Evolutionary conservation across 2,329 filamentous ascomycete genomes (phyloP), one percentile per base, ranked within the genome.

Genomic region (Neofusicoccum umdonicola): DNA sequence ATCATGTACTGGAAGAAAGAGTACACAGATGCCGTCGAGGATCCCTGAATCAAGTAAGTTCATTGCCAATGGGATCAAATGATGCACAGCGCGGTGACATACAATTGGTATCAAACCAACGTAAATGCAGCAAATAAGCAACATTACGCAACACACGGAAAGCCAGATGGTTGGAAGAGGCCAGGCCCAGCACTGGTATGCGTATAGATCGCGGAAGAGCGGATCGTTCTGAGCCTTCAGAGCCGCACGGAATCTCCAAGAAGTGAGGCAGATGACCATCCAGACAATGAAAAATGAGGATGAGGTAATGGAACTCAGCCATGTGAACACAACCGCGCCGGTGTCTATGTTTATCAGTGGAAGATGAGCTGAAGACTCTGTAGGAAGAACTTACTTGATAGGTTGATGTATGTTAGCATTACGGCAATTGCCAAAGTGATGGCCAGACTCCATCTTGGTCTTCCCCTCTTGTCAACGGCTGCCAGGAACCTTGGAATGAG

Each of bases 381-480:
- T 0, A 8, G 17, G 11, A 2, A 2, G 0, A 6, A 31, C 54
- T 35, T 45, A 58, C 54, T 37, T 9, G 31, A 39, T 5, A 58
- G 19, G 13, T 58, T 58, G 37, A 76, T 74, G 54, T 76, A 77
- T 4, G 70, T 73, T 22, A 77, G 52, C 11, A 70, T 34, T n/a
- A 72, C 62, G 0, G 87, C 87, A 52, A 88, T 81, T 13, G 74
- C 73, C 19, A 86, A 76, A 68, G 84, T 81, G 60, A 87, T 70
- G 48, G 77, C 65, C 48, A 88, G 81, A 60, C 84, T 84, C 68
- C 81, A 82, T n/a, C 87, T 74, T 5, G 75, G 75, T 13, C 74
- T 71, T 8, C 75, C 75, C 41, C 67, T 66, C 1, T 57, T 57
- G 60, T 77, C 73, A 0, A 76, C 70, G 9, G 66, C 67, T 7